Conservation (phyloP, 768 basidiomycete genomes). For the Hemileccinum rubropunctum region DNA sequence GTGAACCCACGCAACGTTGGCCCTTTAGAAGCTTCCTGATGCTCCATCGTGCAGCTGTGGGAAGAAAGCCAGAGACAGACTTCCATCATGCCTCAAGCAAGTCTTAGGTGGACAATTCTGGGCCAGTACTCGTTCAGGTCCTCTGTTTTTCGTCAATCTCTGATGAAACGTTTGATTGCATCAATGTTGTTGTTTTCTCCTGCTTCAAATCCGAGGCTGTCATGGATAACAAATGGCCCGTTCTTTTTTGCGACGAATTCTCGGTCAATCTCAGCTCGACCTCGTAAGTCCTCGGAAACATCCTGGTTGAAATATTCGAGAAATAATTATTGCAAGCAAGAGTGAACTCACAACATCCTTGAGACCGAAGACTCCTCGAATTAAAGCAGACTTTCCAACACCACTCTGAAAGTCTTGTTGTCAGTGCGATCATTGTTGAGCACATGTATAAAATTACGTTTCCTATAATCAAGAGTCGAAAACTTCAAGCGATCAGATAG, state of each 20-base stretch:
- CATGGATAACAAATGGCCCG: neutral
- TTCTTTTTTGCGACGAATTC: neutral
- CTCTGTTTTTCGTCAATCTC: neutral
- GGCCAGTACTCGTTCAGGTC: neutral
- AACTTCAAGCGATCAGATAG: neutral
- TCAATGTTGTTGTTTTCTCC: neutral
- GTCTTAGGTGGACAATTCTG: too few species aligned
- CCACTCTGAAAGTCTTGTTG: neutral
- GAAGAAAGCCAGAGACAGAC: too few species aligned
- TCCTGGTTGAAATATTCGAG: neutral
- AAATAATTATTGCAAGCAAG: neutral
- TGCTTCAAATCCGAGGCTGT: neutral
- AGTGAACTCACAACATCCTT: neutral
- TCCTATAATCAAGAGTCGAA: neutral
- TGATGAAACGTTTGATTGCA: neutral
- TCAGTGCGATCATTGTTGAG: neutral
- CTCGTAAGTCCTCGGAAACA: neutral
- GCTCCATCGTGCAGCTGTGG: too few species aligned
- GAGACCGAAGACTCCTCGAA: neutral
- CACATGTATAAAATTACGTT: neutral
- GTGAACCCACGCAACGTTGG: too few species aligned
- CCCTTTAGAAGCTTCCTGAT: too few species aligned
- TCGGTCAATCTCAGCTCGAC: neutral
- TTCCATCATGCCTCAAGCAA: too few species aligned
- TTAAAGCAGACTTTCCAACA: neutral